Conservation (phyloP, 805 yeast genomes). For the Metschnikowia lunata region DNA sequence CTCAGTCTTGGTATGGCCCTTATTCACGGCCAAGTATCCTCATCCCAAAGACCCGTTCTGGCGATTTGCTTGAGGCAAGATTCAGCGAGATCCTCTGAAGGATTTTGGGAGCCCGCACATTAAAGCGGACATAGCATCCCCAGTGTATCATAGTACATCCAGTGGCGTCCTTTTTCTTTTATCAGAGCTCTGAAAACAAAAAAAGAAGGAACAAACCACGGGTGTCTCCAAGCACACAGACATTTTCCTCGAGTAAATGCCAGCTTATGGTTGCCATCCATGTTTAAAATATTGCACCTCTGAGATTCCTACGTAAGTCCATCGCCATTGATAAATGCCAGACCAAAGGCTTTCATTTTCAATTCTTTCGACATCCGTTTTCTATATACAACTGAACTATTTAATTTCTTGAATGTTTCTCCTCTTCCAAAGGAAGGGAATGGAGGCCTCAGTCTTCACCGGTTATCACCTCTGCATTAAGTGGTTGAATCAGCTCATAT, state of each 20-base stretch:
- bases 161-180: conserved; percentile 19
- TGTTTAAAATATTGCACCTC: too few relatives aligned
- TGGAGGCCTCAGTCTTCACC: conserved; percentile 21
- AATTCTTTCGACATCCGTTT: too few relatives aligned
- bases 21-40: conserved; percentile 21
- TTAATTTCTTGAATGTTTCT: too few relatives aligned
- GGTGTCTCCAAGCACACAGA: conserved; percentile 51
- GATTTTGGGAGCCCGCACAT: conserved; percentile 27
- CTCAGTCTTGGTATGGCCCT: conserved; percentile 15
- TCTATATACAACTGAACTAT: too few relatives aligned
- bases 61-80: conserved; percentile 37
- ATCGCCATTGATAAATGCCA: too few relatives aligned
- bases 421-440: too few relatives aligned
- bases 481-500: conserved; percentile 58
- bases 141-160: conserved; percentile 49
- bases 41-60: conserved; percentile 41
- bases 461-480: conserved; percentile 35
- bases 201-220: conserved; percentile 24
- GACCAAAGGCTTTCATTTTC: too few relatives aligned
- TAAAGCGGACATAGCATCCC: conserved; percentile 19
- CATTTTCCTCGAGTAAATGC: conserved; percentile 17
- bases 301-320: too few relatives aligned
- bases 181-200: too few relatives aligned
- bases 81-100: conserved; percentile 24
- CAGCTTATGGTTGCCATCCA: too few relatives aligned